These are phyloP conservation scores for Lobulomyces angularis DNA, from an alignment of 192 early-diverging fungal genomes.

Conservation along the genomic window DNA sequence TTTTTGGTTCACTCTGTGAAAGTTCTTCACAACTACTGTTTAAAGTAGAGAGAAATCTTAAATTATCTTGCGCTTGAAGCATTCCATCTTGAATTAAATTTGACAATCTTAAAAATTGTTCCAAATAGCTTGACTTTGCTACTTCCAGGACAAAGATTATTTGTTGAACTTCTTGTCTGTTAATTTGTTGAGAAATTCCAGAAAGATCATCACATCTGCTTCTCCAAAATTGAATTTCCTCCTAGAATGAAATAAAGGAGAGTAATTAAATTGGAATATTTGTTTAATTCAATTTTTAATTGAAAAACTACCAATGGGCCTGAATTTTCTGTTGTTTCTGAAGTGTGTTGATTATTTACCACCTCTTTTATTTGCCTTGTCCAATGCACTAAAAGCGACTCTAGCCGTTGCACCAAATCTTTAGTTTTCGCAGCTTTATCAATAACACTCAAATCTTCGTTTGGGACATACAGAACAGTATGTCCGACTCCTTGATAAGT, in stretches of 20 bases:
- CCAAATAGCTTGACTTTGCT: conserved; percentile 48
- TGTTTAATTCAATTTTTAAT: too few relatives aligned
- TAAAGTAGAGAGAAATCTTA: conserved; percentile 48
- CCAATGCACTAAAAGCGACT: conserved; percentile 48
- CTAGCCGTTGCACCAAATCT: conserved; percentile 45
- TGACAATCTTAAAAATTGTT: conserved; percentile 45
- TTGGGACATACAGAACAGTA: conserved; percentile 49
- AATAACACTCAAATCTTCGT: conserved; percentile 25
- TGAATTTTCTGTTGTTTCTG: conserved; percentile 33
- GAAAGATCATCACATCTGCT: conserved; percentile 48
- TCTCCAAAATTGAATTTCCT: conserved; percentile 54
- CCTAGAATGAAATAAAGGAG: too few relatives aligned
- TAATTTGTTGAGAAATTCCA: conserved; percentile 46
- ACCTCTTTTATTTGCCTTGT: conserved; percentile 56
- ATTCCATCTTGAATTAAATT: conserved; percentile 52
- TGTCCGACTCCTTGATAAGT: conserved; percentile 46
- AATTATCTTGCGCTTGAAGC: conserved; percentile 47
- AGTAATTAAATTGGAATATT: too few relatives aligned
- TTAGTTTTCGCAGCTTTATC: conserved; percentile 30
- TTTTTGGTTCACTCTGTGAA: conserved; percentile 35
- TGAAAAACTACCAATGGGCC: too few relatives aligned
- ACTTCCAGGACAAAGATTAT: conserved; percentile 37
- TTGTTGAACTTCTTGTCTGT: conserved; percentile 34
- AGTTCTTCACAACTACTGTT: conserved; percentile 35
- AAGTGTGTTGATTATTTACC: conserved; percentile 47